Percentiles rank a stretch among this genome's conserved stretches.
Conservation (phyloP, 2,329 filamentous ascomycete species). For the Neofusicoccum parvum region DNA sequence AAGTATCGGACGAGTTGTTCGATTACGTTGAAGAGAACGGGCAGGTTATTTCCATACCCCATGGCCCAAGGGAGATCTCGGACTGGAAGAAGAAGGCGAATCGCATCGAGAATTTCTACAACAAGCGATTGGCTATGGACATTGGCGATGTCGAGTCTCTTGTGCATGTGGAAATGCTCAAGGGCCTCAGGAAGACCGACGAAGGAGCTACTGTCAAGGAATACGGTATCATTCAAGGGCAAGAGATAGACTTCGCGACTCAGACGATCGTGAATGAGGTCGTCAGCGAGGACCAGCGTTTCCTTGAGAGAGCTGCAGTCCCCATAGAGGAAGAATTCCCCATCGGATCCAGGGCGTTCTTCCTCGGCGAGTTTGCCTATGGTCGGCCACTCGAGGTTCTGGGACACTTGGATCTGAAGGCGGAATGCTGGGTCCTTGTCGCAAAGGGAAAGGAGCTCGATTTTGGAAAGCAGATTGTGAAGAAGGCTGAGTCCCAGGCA, state of each 20-base stretch:
- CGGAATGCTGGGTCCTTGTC: slow-evolving; percentile 75
- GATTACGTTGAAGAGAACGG: slow-evolving; percentile 74
- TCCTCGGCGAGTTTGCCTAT: slow-evolving; percentile 90
- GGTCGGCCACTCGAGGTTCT: slow-evolving; percentile 85
- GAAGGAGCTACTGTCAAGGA: slow-evolving; percentile 91
- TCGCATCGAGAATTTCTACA: slow-evolving; percentile 83
- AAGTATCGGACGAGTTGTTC: slow-evolving; percentile 91
- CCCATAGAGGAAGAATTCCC: slow-evolving; percentile 93
- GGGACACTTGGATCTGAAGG: slow-evolving; percentile 72
- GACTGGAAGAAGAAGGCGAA: slow-evolving; percentile 83
- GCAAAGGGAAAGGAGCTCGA: slow-evolving; percentile 75
- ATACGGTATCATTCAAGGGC: slow-evolving; percentile 80
- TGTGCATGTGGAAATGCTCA: slow-evolving; percentile 90
- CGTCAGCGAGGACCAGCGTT: slow-evolving; percentile 86
- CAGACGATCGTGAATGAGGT: slow-evolving; percentile 91
- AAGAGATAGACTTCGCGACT: slow-evolving; percentile 87
- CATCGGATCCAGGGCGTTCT: slow-evolving; percentile 79
- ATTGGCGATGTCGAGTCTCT: slow-evolving; percentile 86
- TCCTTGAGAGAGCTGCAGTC: slow-evolving; percentile 85
- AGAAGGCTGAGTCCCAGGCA: slow-evolving; percentile 67
- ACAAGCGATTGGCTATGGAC: slow-evolving; percentile 84
- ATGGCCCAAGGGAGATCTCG: slow-evolving; percentile 74
- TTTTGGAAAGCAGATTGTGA: slow-evolving; percentile 76
- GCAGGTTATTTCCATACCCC: slow-evolving; percentile 68
- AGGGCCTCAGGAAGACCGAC: slow-evolving; percentile 86